These are phyloP conservation scores for Macrolepiota dolichaula DNA, from an alignment of 768 basidiomycete genomes.

Conservation along the genomic window DNA sequence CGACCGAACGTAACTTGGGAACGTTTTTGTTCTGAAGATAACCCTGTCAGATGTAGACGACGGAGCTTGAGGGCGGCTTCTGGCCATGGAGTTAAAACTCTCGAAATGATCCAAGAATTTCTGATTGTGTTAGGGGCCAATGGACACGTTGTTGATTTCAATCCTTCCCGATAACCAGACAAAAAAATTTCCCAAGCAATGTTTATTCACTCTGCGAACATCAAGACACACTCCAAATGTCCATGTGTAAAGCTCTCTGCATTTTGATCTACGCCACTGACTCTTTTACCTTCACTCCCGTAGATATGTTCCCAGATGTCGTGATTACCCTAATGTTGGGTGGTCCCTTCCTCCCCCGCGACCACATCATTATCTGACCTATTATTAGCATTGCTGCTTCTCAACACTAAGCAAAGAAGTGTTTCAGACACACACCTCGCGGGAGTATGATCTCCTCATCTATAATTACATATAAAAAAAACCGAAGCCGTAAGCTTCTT, in stretches of 20 bases:
- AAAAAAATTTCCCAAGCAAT: no score
- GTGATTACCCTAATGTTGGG: neutral
- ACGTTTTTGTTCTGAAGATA: no score
- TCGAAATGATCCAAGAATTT: no score
- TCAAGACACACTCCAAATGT: neutral
- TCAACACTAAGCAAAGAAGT: neutral
- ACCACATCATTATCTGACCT: neutral
- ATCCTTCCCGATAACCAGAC: no score
- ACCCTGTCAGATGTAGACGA: no score
- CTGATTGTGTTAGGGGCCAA: no score
- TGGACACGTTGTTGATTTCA: no score
- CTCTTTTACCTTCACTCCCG: slow-evolving; percentile 1
- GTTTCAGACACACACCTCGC: slow-evolving; percentile 6
- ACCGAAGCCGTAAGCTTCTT: neutral
- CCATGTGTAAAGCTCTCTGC: neutral
- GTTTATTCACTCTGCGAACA: no score
- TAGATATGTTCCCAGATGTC: neutral
- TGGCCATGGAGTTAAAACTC: no score
- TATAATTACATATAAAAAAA: slow-evolving; percentile 1
- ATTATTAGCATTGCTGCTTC: neutral
- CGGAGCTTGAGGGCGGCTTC: no score
- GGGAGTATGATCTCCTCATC: neutral
- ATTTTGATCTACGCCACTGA: neutral
- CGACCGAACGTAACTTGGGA: no score
- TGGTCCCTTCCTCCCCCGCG: neutral